A percentile compares a stretch with the other conserved stretches of the same genome.
Evolutionary conservation across 371 early-diverging fungal species (phyloP).

Genomic region (Phascolomyces articulosus): DNA sequence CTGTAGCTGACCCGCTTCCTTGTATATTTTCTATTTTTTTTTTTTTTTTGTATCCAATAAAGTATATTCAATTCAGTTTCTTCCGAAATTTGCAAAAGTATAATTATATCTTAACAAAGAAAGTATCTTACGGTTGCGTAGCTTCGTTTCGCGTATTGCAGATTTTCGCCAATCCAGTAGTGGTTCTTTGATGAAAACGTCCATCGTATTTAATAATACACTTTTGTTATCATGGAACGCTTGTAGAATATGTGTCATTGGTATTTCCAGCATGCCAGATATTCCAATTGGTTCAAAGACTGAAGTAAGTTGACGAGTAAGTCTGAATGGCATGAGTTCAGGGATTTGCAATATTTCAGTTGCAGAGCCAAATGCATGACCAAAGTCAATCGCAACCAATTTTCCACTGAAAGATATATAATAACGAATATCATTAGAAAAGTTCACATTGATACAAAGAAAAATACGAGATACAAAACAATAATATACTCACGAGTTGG

Average conservation of each 20-base stretch:
- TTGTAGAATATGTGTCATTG: slow-evolving; percentile 60
- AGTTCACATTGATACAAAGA: no score
- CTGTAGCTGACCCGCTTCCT: no score
- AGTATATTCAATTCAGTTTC: no score
- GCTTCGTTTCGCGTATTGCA: slow-evolving; percentile 60
- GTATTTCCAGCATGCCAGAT: slow-evolving; percentile 46
- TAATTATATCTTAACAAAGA: no score
- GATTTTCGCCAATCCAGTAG: slow-evolving; percentile 61
- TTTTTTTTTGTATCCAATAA: no score
- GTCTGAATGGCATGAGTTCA: slow-evolving; percentile 71
- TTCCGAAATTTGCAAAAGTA: no score
- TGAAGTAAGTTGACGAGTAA: slow-evolving; percentile 60
- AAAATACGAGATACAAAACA: background rate
- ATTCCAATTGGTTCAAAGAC: slow-evolving; percentile 64
- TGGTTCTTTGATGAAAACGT: slow-evolving; percentile 77
- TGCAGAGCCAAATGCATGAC: slow-evolving; percentile 78
- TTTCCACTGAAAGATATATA: slow-evolving; percentile 43
- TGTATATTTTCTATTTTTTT: no score
- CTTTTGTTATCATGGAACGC: slow-evolving; percentile 57
- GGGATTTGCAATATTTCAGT: slow-evolving; percentile 72
- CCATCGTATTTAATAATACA: slow-evolving; percentile 61
- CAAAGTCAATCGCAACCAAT: slow-evolving; percentile 74
- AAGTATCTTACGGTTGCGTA: no score
- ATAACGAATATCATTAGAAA: no score
- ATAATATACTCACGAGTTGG: slow-evolving; percentile 42